phyloP scores from a whole-genome alignment of 305 asterid genomes.

The Galium porrigens region DNA sequence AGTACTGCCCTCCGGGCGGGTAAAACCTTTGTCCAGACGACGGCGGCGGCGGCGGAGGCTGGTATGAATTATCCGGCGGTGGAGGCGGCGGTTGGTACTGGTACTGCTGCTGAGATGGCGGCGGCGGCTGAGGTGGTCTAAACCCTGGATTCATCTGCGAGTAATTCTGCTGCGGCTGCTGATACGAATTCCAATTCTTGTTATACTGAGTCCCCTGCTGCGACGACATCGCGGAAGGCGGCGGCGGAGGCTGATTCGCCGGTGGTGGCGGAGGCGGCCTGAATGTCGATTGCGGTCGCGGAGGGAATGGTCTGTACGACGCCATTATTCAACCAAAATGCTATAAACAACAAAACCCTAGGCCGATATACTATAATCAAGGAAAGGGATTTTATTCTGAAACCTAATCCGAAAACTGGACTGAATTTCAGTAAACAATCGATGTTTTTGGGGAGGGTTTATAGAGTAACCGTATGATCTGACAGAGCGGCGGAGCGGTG shows the following conservation, averaged over 20 bases:
- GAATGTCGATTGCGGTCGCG: slow-evolving; percentile 58
- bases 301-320: slow-evolving; percentile 78
- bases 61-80: slow-evolving; percentile 49
- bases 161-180: slow-evolving; percentile 37
- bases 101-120: slow-evolving; percentile 41
- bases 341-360: background rate
- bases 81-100: slow-evolving; percentile 55
- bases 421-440: background rate
- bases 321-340: slow-evolving; percentile 35
- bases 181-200: slow-evolving; percentile 56
- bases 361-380: background rate
- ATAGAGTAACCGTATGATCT: too few relatives aligned
- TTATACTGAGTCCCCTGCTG: slow-evolving; percentile 46
- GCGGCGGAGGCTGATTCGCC: slow-evolving; percentile 42
- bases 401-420: background rate
- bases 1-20: slow-evolving; percentile 27
- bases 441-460: too few relatives aligned
- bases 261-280: slow-evolving; percentile 46
- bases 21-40: slow-evolving; percentile 20
- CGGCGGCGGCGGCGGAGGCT: slow-evolving; percentile 33
- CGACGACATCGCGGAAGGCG: slow-evolving; percentile 27
- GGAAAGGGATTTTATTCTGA: background rate
- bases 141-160: slow-evolving; percentile 33
- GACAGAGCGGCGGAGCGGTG: background rate
- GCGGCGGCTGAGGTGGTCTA: slow-evolving; percentile 21